Conservation (phyloP, 371 early-diverging fungal genomes). For the Pancytospora philotis region DNA sequence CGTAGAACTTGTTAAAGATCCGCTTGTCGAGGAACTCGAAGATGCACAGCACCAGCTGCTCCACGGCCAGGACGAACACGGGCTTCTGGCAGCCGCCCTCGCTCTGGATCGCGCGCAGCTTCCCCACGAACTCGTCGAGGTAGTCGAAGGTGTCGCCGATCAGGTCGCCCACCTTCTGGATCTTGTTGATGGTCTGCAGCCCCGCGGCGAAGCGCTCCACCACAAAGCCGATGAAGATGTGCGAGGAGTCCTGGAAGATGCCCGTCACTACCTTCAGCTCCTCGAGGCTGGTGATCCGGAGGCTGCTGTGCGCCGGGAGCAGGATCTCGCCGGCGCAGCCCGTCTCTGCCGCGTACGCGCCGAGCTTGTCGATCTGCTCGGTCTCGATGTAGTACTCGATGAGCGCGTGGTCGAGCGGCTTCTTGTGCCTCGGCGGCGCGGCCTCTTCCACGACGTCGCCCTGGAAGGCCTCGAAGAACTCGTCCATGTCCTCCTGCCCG, state of each 20-base stretch:
- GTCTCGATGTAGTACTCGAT: conserved; percentile 35
- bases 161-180: conserved; percentile 26
- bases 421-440: background rate
- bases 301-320: background rate
- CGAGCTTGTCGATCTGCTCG: conserved; percentile 31
- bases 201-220: conserved; percentile 18
- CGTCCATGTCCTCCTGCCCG: conserved; percentile 17
- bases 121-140: conserved; percentile 24
- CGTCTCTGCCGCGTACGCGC: background rate
- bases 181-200: conserved; percentile 33
- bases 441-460: conserved; percentile 18
- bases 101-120: conserved; percentile 11
- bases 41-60: conserved; percentile 22
- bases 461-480: conserved; percentile 21
- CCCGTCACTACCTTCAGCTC: background rate
- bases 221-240: conserved; percentile 22
- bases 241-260: background rate
- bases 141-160: conserved; percentile 36
- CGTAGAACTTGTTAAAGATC: conserved; percentile 34
- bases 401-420: conserved; percentile 14
- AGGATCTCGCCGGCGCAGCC: background rate
- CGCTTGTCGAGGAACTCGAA: conserved; percentile 37
- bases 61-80: conserved; percentile 15
- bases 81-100: conserved; percentile 5
- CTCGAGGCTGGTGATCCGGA: background rate